Percentiles rank a stretch among this genome's conserved stretches.
These are phyloP conservation scores for Adansonia madagascariensis DNA, from an alignment of 441 rosid species.

Conservation along the genomic window DNA sequence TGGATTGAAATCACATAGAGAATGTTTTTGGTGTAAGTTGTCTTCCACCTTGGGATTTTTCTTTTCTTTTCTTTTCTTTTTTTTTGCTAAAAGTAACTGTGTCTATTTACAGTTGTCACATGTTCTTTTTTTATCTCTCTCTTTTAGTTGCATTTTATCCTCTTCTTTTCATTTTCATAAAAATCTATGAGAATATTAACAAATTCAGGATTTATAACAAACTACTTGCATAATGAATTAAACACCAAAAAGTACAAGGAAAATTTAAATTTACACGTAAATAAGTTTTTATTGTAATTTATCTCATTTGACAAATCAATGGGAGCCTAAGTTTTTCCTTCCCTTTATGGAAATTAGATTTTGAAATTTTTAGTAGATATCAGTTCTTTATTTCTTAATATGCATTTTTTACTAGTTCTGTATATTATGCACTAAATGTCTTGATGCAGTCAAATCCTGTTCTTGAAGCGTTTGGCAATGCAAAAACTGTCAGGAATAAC, in stretches of 20 bases:
- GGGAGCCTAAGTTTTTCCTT: conserved; percentile 12
- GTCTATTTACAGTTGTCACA: not conserved
- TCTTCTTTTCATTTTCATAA: not conserved
- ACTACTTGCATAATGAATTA: conserved; percentile 7
- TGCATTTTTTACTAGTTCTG: conserved; percentile 12
- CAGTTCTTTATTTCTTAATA: conserved; percentile 5
- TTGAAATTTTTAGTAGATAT: conserved; percentile 10
- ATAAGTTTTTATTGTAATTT: not conserved
- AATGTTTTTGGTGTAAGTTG: not conserved
- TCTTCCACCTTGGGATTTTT: not conserved
- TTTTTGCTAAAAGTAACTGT: not conserved
- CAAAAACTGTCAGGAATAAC: conserved; percentile 88
- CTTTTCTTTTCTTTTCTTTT: too few species aligned
- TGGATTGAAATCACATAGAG: not conserved
- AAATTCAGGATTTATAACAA: conserved; percentile 11
- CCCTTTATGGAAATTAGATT: not conserved
- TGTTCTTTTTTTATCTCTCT: too few species aligned
- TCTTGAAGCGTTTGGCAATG: conserved; percentile 98
- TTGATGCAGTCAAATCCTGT: conserved; percentile 92
- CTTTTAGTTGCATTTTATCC: conserved; percentile 7
- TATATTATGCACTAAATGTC: conserved; percentile 40
- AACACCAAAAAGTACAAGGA: not conserved
- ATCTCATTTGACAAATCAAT: conserved; percentile 10
- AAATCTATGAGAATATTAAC: not conserved
- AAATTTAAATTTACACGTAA: conserved; percentile 7